These are phyloP conservation scores for Cyberlindnera petersonii DNA, from an alignment of 805 yeast genomes.

Conservation along the genomic window DNA sequence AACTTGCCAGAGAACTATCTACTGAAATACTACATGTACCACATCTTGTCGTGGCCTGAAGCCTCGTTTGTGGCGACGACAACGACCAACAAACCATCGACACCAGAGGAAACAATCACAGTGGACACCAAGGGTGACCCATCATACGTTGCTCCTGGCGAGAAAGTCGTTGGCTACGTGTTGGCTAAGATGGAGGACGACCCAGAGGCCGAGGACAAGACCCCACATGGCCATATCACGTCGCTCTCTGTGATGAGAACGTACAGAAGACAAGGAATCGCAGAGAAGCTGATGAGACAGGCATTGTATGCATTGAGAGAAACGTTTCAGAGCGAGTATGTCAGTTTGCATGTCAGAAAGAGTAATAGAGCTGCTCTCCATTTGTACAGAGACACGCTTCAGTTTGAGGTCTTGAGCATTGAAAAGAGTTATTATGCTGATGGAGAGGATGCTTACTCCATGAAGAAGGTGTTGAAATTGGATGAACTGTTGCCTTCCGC, in stretches of 20 bases:
- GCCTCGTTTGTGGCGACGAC: constrained; percentile 94
- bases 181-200: constrained; percentile 97
- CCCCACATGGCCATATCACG: constrained; percentile 89
- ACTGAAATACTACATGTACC: constrained; percentile 90
- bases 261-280: constrained; percentile 91
- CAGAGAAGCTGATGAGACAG: constrained; percentile 87
- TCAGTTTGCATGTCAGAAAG: constrained; percentile 88
- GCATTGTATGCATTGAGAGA: constrained; percentile 76
- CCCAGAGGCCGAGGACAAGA: constrained; percentile 65
- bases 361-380: constrained; percentile 93
- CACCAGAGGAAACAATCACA: constrained; percentile 11
- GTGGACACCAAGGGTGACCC: constrained; percentile 48
- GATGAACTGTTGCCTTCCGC: constrained; percentile 59
- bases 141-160: constrained; percentile 62
- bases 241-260: constrained; percentile 93
- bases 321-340: constrained; percentile 75
- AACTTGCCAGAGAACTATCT: constrained; percentile 94
- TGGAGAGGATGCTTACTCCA: constrained; percentile 96
- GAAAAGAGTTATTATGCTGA: constrained; percentile 93
- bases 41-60: constrained; percentile 94
- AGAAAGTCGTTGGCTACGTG: constrained; percentile 92
- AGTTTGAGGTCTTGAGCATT: constrained; percentile 75
- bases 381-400: constrained; percentile 78
- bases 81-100: constrained; percentile 19
- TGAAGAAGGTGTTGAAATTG: constrained; percentile 66